These are phyloP conservation scores for Juncus effusus DNA, from an alignment of 176 grass and related monocot genomes.

Conservation along the genomic window DNA sequence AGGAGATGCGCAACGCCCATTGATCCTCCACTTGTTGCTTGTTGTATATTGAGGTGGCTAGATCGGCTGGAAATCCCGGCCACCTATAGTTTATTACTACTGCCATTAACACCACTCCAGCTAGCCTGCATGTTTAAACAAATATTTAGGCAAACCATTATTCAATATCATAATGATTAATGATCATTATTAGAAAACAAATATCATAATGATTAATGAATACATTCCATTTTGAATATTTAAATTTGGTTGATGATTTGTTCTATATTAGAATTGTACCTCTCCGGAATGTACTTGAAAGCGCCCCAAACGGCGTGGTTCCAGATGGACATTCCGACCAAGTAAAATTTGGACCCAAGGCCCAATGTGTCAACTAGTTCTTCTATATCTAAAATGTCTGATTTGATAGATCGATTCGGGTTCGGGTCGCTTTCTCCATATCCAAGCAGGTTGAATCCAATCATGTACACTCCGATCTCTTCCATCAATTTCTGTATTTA, in stretches of 20 bases:
- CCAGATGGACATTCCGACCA: slow-evolving; percentile 44
- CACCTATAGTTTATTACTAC: slow-evolving; percentile 63
- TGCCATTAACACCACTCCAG: slow-evolving; percentile 49
- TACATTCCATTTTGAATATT: too few relatives aligned
- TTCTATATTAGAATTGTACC: neutral
- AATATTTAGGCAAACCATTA: neutral
- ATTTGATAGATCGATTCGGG: slow-evolving; percentile 32
- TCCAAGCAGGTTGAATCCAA: slow-evolving; percentile 50
- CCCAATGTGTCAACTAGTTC: slow-evolving; percentile 45
- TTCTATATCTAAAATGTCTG: slow-evolving; percentile 34
- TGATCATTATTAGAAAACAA: too few relatives aligned
- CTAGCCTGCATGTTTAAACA: slow-evolving; percentile 32
- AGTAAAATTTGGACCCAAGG: slow-evolving; percentile 39
- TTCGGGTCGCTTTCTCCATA: slow-evolving; percentile 58
- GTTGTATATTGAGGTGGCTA: slow-evolving; percentile 38
- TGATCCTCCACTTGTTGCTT: slow-evolving; percentile 55
- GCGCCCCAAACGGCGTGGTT: slow-evolving; percentile 50
- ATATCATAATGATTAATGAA: too few relatives aligned
- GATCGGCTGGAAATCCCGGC: slow-evolving; percentile 51
- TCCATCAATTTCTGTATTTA: slow-evolving; percentile 37
- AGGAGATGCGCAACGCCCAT: slow-evolving; percentile 60
- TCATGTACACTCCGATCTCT: slow-evolving; percentile 53
- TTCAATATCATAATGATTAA: too few relatives aligned
- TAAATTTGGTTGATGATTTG: too few relatives aligned
- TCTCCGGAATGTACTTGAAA: slow-evolving; percentile 38